Conservation (phyloP, 2,329 filamentous ascomycete species). For the Colletotrichum godetiae region DNA sequence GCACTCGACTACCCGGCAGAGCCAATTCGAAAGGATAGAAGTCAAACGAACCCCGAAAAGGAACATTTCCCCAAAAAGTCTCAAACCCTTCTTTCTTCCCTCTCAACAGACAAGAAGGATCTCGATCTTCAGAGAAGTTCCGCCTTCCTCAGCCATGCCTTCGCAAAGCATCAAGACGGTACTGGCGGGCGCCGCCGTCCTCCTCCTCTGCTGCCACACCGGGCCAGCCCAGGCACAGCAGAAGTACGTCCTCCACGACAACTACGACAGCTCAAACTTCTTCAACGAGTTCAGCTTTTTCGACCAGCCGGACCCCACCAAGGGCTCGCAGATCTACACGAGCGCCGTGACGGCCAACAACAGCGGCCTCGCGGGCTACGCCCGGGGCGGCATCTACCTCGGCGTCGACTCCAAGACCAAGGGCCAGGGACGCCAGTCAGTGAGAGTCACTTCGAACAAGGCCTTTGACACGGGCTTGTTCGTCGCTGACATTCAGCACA, state of each 20-base stretch:
- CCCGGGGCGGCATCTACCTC: conserved; percentile 70
- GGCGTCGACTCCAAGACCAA: conserved; percentile 75
- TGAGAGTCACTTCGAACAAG: conserved; percentile 75
- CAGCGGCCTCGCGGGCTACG: conserved; percentile 68
- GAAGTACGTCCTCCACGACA: conserved; percentile 58
- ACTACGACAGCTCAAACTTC: conserved; percentile 65
- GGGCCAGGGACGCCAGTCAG: conserved; percentile 72
- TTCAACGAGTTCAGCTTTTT: conserved; percentile 69
- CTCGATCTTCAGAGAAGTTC: background rate
- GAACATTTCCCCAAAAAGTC: background rate
- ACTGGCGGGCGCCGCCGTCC: conserved; percentile 25
- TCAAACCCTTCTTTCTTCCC: background rate
- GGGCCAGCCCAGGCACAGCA: conserved; percentile 40
- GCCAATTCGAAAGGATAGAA: background rate
- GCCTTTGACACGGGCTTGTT: conserved; percentile 77
- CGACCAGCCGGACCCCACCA: conserved; percentile 72
- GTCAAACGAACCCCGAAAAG: background rate
- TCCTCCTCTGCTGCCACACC: conserved; percentile 17
- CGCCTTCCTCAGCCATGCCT: conserved; percentile 14
- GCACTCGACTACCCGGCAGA: background rate
- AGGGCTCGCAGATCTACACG: conserved; percentile 80
- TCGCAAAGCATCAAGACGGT: conserved; percentile 24
- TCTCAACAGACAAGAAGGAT: background rate
- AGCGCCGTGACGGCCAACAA: conserved; percentile 66
- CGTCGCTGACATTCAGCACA: conserved; percentile 79